phyloP scores from a whole-genome alignment of 2,329 filamentous ascomycete species.

The Colletotrichum liaoningense region DNA sequence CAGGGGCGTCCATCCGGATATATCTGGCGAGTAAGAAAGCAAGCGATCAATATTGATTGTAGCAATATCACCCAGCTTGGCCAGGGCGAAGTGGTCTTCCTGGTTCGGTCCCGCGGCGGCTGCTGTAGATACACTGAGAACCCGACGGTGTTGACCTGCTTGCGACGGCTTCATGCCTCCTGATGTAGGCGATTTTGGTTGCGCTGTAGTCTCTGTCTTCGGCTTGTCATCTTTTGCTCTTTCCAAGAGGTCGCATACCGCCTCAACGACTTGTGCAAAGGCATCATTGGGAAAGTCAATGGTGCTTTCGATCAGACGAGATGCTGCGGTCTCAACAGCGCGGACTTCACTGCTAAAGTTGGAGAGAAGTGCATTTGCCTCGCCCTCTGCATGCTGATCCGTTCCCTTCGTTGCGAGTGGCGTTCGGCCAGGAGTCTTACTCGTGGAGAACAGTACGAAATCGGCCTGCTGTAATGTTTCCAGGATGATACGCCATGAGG shows the following conservation, averaged over 20 bases:
- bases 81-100: conserved; percentile 75
- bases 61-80: conserved; percentile 79
- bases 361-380: conserved; percentile 62
- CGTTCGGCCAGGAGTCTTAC: conserved; percentile 64
- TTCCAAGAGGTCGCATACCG: conserved; percentile 78
- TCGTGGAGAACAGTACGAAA: conserved; percentile 79
- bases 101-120: conserved; percentile 64
- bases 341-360: conserved; percentile 85
- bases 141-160: conserved; percentile 54
- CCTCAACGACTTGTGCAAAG: conserved; percentile 81
- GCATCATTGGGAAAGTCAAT: conserved; percentile 87
- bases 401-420: conserved; percentile 58
- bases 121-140: conserved; percentile 60
- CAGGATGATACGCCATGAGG: conserved; percentile 90
- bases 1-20: conserved; percentile 82
- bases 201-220: conserved; percentile 44
- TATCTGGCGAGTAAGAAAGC: conserved; percentile 71
- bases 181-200: conserved; percentile 50
- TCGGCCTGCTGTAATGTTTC: conserved; percentile 95
- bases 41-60: conserved; percentile 82
- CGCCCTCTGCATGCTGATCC: conserved; percentile 63
- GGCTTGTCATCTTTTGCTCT: conserved; percentile 42
- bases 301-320: conserved; percentile 90
- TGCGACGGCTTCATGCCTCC: conserved; percentile 48
- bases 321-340: conserved; percentile 89